Base-by-base conservation (phyloP, 805 yeast genomes). In the Starmerella vaccinii region DNA sequence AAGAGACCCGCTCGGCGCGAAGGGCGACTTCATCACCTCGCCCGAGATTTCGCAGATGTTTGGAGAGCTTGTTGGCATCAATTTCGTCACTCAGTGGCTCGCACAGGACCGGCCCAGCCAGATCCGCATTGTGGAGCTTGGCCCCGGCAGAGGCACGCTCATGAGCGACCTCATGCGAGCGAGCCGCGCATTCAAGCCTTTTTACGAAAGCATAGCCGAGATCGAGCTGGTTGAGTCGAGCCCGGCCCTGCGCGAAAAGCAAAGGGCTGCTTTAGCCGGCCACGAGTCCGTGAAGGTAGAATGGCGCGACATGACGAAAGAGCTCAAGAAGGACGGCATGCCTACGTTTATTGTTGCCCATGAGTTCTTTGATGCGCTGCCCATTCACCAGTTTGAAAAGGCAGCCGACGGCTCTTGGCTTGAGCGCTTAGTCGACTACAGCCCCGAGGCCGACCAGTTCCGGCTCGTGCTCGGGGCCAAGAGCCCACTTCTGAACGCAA, bases 11-110 rank as follows among this genome's bases (percentile, higher is more conserved):
- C 68, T 86, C 32, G 85, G 82, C 29, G 50, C 64, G 2, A 63
- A 66, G 6, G 94, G 95, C 5, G 95, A 86, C 64, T 86, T 86
- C 63, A 73, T 81, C 47, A 86, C 95, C 0, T 81, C 90, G 0
- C 95, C 95, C 0, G 95, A 86, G 65, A 84, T 86, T 46, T 82
- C 90, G 6, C 85, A 84, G 35, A 81, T 85, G 68, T 86, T 85
- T 69, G 95, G 95, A 19, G 95, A 86, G 63, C 76, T 84, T 69
- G 72, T 84, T 52, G 95, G 92, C 0, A 67, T 86, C 5, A 86
- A 94, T 86, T 16, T 67, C 12, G 49, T 67, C 16, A 61, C 71
- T 2, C 66, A 70, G 33, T 84, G 88, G 84, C 53, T 74, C 30
- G 62, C 69, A 1, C 89, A 82, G 57, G 71, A 75, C 24, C 69